These are phyloP conservation scores for Diaporthe vexans DNA, from an alignment of 2,329 filamentous ascomycete species.

Conservation along the genomic window DNA sequence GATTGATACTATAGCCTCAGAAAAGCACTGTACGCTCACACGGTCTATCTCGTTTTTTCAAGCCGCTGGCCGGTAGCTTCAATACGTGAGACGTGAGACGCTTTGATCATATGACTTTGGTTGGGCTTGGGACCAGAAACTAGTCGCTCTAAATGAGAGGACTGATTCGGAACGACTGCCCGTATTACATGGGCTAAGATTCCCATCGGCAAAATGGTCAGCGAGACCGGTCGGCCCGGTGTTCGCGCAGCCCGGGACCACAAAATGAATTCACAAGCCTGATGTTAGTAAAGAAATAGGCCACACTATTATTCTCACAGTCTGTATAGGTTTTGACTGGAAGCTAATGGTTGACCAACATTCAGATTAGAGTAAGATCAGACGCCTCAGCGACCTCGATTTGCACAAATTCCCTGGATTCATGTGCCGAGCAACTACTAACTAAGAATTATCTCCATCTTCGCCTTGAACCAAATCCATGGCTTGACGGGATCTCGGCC, in stretches of 20 bases:
- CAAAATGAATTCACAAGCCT: neutral
- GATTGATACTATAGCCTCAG: neutral
- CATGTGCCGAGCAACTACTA: constrained; percentile 26
- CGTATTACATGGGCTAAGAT: neutral
- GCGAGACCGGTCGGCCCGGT: neutral
- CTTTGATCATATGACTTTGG: neutral
- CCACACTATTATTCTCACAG: neutral
- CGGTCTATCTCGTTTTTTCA: neutral
- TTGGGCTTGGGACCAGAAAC: neutral
- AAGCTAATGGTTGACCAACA: neutral
- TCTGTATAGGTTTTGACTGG: neutral
- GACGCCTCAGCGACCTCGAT: neutral
- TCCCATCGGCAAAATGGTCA: neutral
- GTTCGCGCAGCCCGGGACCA: neutral
- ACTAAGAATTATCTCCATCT: constrained; percentile 32
- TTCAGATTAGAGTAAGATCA: neutral
- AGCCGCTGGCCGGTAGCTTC: neutral
- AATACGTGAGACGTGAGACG: neutral
- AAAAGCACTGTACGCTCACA: neutral
- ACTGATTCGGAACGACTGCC: neutral
- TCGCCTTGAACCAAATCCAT: neutral
- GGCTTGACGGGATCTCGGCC: neutral
- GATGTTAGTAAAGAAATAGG: neutral
- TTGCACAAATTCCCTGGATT: constrained; percentile 8
- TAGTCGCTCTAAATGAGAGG: neutral